A percentile compares a stretch with the other conserved stretches of the same genome.
These are phyloP conservation scores for Gracilaria domingensis DNA, from an alignment of 23 red algal species.

Conservation along the genomic window DNA sequence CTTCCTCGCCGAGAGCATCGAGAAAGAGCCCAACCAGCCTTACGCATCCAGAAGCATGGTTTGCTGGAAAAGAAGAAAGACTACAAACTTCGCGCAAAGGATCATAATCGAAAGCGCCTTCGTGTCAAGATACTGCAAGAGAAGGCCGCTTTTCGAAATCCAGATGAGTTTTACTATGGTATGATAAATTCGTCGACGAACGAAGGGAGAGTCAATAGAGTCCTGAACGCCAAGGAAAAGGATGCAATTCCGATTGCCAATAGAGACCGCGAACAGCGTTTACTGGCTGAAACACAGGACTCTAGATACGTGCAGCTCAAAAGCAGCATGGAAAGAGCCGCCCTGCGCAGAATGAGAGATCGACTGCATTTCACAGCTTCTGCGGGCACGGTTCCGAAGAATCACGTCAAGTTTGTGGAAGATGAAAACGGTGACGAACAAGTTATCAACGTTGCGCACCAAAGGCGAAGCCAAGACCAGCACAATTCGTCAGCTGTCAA, in stretches of 20 bases:
- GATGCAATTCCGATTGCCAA: constrained; percentile 35
- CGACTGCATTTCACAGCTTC: constrained; percentile 56
- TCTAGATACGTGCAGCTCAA: constrained; percentile 69
- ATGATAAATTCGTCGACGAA: constrained; percentile 69
- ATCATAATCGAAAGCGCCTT: constrained; percentile 76
- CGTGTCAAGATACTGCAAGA: constrained; percentile 77
- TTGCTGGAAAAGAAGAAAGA: constrained; percentile 98
- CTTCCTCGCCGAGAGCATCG: constrained; percentile 84
- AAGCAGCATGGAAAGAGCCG: constrained; percentile 48
- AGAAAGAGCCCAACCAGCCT: constrained; percentile 84
- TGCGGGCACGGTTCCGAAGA: neutral
- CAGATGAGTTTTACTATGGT: constrained; percentile 95
- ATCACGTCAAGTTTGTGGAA: constrained; percentile 31
- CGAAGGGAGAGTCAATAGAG: constrained; percentile 28
- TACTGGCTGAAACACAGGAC: constrained; percentile 73
- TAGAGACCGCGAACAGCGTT: constrained; percentile 31
- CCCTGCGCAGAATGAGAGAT: constrained; percentile 37
- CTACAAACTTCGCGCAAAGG: constrained; percentile 86
- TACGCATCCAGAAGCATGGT: constrained; percentile 62
- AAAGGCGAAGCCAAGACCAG: neutral
- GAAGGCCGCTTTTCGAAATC: constrained; percentile 89
- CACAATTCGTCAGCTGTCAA: too few relatives aligned
- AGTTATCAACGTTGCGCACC: neutral
- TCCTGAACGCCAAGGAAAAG: constrained; percentile 43
- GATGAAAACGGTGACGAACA: constrained; percentile 36